Evolutionary conservation across 257 asterid species (phyloP), one percentile per base, ranked within the genome.

Genomic region (Handroanthus guayacan): DNA sequence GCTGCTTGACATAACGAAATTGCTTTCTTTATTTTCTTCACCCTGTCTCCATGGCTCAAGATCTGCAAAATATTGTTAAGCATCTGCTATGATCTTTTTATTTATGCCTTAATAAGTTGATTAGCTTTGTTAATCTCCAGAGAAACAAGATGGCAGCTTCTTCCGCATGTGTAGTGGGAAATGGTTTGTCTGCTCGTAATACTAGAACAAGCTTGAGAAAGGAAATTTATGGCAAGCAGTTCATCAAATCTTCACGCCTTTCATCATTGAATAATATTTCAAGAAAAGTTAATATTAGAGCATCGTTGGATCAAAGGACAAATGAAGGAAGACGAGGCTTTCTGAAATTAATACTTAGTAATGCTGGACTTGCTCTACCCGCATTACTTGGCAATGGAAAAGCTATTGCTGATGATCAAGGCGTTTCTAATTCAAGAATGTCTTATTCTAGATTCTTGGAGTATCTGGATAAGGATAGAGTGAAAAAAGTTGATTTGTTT

Each of bases 401-500:
- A 54, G 99, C 97, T 9, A 69, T 86, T 66, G 99, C 97, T 11
- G 99, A 93, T 67, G 99, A 95, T 43, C 97, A 93, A 82, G 95
- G 82, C 60, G 97, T 90, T 69, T 93, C 99, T 37, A 95, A 90
- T 81, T 93, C 97, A 47, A 87, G 97, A 77, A 93, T 95, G 98
- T 95, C 99, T 41, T 95, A 95, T 81, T 95, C 97, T 13, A 90
- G 99, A 83, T 95, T 95, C 63, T 77, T 95, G 87, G 99, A 95
- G 89, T 95, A 95, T 79, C 85, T 95, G 41, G 98, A 95, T 74
- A 92, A 95, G 86, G 99, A 84, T 57, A 84, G 97, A 72, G 99
- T 93, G 66, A 78, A 74, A 41, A 93, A 87, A 70, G 99, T 95
- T 12, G 99, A 95, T 82, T 76, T 95, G 67, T 95, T 56, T 55